Base-by-base conservation (phyloP, 108 stramenopile genomes). In the Fistulifera pelliculosa region DNA sequence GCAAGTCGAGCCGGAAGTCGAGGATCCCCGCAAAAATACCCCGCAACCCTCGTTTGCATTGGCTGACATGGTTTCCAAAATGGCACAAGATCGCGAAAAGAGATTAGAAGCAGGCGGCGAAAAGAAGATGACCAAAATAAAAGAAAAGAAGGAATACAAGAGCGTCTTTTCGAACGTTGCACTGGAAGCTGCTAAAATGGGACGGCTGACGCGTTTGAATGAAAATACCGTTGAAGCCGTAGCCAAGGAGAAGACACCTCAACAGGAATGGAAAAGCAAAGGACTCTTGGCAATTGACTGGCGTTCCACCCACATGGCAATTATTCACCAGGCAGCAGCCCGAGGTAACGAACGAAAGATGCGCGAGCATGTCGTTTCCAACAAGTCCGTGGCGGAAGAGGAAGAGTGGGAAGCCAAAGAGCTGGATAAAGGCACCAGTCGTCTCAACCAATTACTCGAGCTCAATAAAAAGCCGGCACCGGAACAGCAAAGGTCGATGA, bases 271-370 rank as follows among this genome's bases (percentile, higher is more conserved):
- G 56, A 18, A 40, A 45, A 42, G 40, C 25, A 44, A 42, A 26
- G 56, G 56, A n/a, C 39, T 57, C 15, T 8, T 57, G 41, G 56
- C 56, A 13, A 57, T 57, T 57, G 28, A 57, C 5, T 57, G 56
- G 56, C 40, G 56, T 8, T 25, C 40, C 1, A 38, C 41, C 8
- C 41, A 43, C 43, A 57, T 57, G 56, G 41, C 56, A 16, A 35
- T 57, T 21, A 57, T 57, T 57, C 56, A 57, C 18, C 41, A 57
- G 18, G 56, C 56, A 24, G 56, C 56, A 16, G 28, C 28, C 6
- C 21, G 22, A 19, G 56, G 56, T 4, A 17, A 19, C 11, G 42
- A 38, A 16, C 10, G 42, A 15, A 19, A 26, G 21, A 23, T 57
- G 41, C 56, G 28, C 21, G 56, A 57, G 42, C 16, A 57, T 13